Evolutionary conservation across 805 yeast genomes (phyloP), one percentile per base, ranked within the genome.

Genomic region (Cyberlindnera samutprakarnensis): DNA sequence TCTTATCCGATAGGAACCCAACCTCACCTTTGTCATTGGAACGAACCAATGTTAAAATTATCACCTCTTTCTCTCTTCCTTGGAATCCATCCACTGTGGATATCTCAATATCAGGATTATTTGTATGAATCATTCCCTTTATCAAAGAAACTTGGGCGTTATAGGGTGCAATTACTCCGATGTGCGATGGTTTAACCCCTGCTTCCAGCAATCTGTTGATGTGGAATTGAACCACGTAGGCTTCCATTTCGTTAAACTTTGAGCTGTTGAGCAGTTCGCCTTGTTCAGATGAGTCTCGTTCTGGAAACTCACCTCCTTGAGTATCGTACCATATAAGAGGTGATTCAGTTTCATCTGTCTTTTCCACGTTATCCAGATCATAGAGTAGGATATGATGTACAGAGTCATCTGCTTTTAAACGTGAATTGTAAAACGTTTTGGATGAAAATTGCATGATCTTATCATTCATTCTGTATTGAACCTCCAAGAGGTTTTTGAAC

Each of bases 41-140:
- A 41, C 98, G 65, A 3, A 90, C 96, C 33, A 90, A 55, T 2
- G 92, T 70, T 10, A 92, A 59, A 2, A 90, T 67, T 6, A 90
- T 86, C 0, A 77, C 79, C 46, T 88, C 94, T 54, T 90, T 92
- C 51, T 90, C 98, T 39, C 96, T 64, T 2, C 98, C 98, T 61
- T 90, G 98, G 49, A 90, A 92, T 1, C 96, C 96, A 59, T 90
- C 98, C 5, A 90, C 90, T 0, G 96, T 85, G 5, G 94, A 75
- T 1, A 88, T 72, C 49, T 90, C 97, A 6, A 90, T 60, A 3
- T 39, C 49, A 1, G 70, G 41, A 11, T 34, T 65, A 2, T 32
- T 26, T 4, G 24, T 30, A n/a, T 35, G 37, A 4, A 38, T 38
- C 27, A 38, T 9, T 9, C 38, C 27, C 25, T 46, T 48, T 9